Base-by-base conservation (phyloP, 2,329 filamentous ascomycete genomes). In the Colletotrichum sidae region DNA sequence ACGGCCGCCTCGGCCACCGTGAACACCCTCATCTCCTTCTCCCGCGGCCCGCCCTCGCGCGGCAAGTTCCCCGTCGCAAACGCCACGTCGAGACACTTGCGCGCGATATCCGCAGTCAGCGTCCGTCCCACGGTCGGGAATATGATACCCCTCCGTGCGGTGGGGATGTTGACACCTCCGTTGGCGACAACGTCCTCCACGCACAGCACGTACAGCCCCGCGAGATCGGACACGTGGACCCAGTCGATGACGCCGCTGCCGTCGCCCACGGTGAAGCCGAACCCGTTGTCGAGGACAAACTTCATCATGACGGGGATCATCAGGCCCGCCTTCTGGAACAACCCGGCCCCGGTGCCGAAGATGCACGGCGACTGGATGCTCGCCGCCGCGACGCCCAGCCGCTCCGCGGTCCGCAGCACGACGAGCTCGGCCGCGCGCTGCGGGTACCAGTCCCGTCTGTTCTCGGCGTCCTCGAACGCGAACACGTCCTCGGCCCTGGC, bases 151-250 rank as follows among this genome's bases (percentile, higher is more conserved):
- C 12, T 49, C 42, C 33, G 39, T 10, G 60, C 64, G 6, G 50
- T 41, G 4, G 64, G 64, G 2, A 64, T n/a, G 17, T 64, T 59
- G 1, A 2, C 53, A 2, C 60, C 68, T 3, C 1, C 6, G 13
- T 46, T 41, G n/a, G 57, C 53, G 12, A 70, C 13, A 8, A 70
- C 46, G 25, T 61, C 45, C 9, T 52, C 46, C 15, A 69, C 38
- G 44, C 60, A 59, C 4, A 65, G 60, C 10, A 69, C 57, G 51
- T 69, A 70, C 4, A 70, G 46, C n/a, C 62, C 68, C 13, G 69
- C 69, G 13, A 70, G 67, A 41, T 69, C 69, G 3, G 59, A 13
- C 3, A 70, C 65, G 25, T 70, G 68, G 4, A 70, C 68, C 52
- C 51, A 60, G 46, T 60, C 68, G 39, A 70, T 65, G 17, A 56